phyloP scores from a whole-genome alignment of 1,284 basidiomycete species.

The Fomitopsis schrenkii region DNA sequence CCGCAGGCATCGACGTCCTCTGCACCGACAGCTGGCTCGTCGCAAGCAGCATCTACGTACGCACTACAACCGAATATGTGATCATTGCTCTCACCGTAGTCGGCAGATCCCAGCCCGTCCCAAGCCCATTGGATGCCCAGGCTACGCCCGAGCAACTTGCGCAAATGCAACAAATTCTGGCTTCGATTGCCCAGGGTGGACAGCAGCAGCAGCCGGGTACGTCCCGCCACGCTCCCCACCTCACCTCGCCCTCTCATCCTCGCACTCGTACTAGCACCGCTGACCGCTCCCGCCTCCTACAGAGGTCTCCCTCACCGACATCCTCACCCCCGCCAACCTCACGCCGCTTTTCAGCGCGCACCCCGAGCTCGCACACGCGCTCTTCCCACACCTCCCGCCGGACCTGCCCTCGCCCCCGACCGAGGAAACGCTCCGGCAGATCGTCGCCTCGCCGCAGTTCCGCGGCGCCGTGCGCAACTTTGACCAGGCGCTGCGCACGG shows the following conservation, averaged over 20 bases:
- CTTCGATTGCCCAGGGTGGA: conserved; percentile 17
- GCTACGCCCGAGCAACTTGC: conserved; percentile 24
- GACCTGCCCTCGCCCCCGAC: conserved; percentile 66
- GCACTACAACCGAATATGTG: not conserved
- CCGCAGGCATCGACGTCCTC: conserved; percentile 37
- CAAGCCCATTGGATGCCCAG: conserved; percentile 12
- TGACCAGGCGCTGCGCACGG: conserved; percentile 74
- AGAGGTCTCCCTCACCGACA: conserved; percentile 68
- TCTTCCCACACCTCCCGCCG: conserved; percentile 75
- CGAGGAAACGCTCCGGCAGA: conserved; percentile 53
- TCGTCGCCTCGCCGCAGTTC: conserved; percentile 57
- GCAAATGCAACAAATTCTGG: conserved; percentile 21
- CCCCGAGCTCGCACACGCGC: conserved; percentile 58
- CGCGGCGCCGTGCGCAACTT: conserved; percentile 60
- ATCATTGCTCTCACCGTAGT: not conserved
- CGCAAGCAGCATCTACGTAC: conserved; percentile 14
- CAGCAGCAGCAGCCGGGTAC: conserved; percentile 10
- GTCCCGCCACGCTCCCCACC: not conserved
- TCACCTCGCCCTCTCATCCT: not conserved
- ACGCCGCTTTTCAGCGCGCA: conserved; percentile 63
- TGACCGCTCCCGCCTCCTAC: conserved; percentile 5
- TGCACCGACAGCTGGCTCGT: conserved; percentile 11
- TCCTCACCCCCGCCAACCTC: conserved; percentile 69
- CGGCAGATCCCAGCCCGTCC: conserved; percentile 12
- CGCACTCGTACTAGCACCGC: not conserved